phyloP scores from a whole-genome alignment of 2,329 filamentous ascomycete genomes.

The Trichoderma semiorbis region DNA sequence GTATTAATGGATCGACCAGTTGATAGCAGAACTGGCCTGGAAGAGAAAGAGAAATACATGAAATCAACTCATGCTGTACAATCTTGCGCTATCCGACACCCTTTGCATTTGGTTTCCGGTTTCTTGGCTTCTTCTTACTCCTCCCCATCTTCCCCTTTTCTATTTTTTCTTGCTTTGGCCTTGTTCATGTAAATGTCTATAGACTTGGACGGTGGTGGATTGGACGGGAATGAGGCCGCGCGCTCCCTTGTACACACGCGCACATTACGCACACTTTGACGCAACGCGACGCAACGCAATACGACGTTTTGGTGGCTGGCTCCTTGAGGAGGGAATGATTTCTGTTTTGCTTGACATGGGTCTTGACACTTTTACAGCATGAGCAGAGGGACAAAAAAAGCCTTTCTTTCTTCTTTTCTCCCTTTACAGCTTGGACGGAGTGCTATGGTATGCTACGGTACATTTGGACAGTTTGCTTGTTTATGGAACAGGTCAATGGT shows the following conservation, averaged over 20 bases:
- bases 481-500: background rate
- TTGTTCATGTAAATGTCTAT: constrained; percentile 15
- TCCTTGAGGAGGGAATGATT: background rate
- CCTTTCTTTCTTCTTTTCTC: background rate
- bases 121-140: background rate
- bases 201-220: constrained; percentile 1
- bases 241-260: constrained; percentile 11
- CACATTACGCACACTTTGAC: background rate
- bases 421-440: constrained; percentile 2
- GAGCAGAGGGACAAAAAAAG: background rate
- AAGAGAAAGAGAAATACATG: background rate
- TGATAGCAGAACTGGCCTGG: background rate
- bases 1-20: constrained; percentile 27
- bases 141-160: background rate
- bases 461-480: constrained; percentile 13
- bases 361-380: background rate
- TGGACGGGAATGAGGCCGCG: background rate
- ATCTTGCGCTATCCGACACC: background rate
- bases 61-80: constrained; percentile 11
- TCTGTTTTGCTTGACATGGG: constrained; percentile 1
- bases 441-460: constrained; percentile 11
- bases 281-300: constrained; percentile 9
- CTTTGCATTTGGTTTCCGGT: background rate
- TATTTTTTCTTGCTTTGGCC: background rate
- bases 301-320: constrained; percentile 1